Percentiles rank a stretch among this genome's conserved stretches.
These are phyloP conservation scores for Russula compacta DNA, from an alignment of 768 basidiomycete genomes.

Conservation along the genomic window DNA sequence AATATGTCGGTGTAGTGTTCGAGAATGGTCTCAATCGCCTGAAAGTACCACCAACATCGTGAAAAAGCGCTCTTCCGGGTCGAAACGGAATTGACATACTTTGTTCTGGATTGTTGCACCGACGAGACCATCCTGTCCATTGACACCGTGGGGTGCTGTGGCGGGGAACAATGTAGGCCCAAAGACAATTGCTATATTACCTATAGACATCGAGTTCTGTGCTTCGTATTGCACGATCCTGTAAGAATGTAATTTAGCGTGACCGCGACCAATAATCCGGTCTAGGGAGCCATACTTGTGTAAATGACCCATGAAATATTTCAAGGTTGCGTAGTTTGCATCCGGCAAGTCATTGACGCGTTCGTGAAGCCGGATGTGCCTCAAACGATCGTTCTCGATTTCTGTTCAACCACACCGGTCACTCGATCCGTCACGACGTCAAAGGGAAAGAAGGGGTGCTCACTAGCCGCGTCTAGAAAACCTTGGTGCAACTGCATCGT, in stretches of 20 bases:
- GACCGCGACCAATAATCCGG: not conserved
- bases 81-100: conserved; percentile 29
- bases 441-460: conserved; percentile 26
- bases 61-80: not conserved
- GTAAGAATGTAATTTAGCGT: not conserved
- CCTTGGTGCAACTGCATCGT: conserved; percentile 78
- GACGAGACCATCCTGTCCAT: conserved; percentile 43
- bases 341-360: conserved; percentile 97
- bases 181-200: conserved; percentile 93
- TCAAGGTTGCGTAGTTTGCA: conserved; percentile 96
- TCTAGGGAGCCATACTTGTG: conserved; percentile 52
- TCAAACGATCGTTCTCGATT: conserved; percentile 88
- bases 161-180: conserved; percentile 95
- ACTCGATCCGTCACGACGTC: not conserved
- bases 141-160: conserved; percentile 34
- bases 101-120: conserved; percentile 67
- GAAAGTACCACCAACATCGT: not conserved
- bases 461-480: conserved; percentile 93
- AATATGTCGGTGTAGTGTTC: conserved; percentile 95
- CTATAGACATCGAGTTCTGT: conserved; percentile 85
- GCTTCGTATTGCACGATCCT: conserved; percentile 70
- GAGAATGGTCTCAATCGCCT: conserved; percentile 95
- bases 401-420: conserved; percentile 33
- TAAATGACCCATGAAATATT: conserved; percentile 91
- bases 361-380: conserved; percentile 94